phyloP scores from a whole-genome alignment of 306 rosid species.

The Begonia fuchsioides region DNA sequence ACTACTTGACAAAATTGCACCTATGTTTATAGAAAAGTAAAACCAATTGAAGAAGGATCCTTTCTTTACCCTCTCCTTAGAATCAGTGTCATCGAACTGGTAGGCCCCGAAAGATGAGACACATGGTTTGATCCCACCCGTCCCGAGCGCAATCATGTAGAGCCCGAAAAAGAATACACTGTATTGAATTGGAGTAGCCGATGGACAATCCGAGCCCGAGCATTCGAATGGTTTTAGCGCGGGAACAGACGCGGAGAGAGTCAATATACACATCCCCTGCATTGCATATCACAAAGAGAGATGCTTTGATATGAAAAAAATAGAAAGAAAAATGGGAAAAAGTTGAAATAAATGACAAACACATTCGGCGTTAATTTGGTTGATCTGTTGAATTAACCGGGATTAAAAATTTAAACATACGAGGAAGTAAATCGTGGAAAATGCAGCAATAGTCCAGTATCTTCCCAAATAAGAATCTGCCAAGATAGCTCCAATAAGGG shows the following conservation, averaged over 20 bases:
- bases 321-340: too few species aligned
- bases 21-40: slow-evolving; percentile 12
- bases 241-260: slow-evolving; percentile 9
- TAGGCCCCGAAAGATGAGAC: slow-evolving; percentile 11
- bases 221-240: slow-evolving; percentile 6
- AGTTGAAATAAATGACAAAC: too few species aligned
- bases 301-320: too few species aligned
- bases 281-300: too few species aligned
- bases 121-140: slow-evolving; percentile 14
- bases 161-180: slow-evolving; percentile 7
- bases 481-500: slow-evolving; percentile 9
- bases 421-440: slow-evolving; percentile 8
- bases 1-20: slow-evolving; percentile 10
- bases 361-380: too few species aligned
- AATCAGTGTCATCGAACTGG: slow-evolving; percentile 10
- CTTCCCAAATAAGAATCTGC: slow-evolving; percentile 12
- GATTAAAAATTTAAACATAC: not conserved
- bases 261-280: slow-evolving; percentile 12
- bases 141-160: slow-evolving; percentile 11
- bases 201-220: slow-evolving; percentile 1
- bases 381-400: too few species aligned
- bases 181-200: slow-evolving; percentile 7
- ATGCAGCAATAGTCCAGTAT: slow-evolving; percentile 10
- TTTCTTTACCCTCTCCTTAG: slow-evolving; percentile 8
- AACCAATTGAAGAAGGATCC: slow-evolving; percentile 14